Base-by-base conservation (phyloP, 768 basidiomycete genomes). In the Amanita molliuscula region DNA sequence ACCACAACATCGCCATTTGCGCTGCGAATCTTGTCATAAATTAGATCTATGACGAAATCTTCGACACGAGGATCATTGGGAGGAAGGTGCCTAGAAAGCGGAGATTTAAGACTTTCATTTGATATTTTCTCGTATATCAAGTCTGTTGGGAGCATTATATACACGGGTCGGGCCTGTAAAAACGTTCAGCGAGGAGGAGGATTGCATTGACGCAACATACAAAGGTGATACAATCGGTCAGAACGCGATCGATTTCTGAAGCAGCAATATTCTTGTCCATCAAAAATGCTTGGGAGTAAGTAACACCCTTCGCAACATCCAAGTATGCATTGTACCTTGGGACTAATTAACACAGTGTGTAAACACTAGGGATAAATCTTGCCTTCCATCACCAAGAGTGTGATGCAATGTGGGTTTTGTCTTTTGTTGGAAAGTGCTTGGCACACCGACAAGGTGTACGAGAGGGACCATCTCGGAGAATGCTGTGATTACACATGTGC, bases 391-490 rank as follows among this genome's bases (percentile, higher is more conserved):
- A 36, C 90, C 91, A 9, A 94, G 76, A 0, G 90, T 93, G 58
- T 94, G 92, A 59, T 94, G 92, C 25, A 95, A 73, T 62, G 92
- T 69, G 3, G 88, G 83, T 45, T 77, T 78, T 21, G 67, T 66
- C 63, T 78, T 81, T 58, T 90, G 84, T 56, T 92, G 81, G 10
- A 65, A 56, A 3, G 84, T 88, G 57, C 77, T 83, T 1, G 92
- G 91, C 0, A 78, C 78, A 37, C 93, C 92, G 26, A 84, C 93
- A 46, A 97, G 75, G 58, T 95, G 93, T 10, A 97, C 70, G 1
- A 95, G 76, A 7, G 93, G 93, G 3, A 97, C 82, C 71, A 89
- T 86, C 64, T 96, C 92, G 37, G 90, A 82, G 61, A 83, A 83
- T 13, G 84, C 84, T 84, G 28, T 10, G 13, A 28, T 13, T 36